Evolutionary conservation across 768 basidiomycete species (phyloP).

Genomic region (Collybia nuda): DNA sequence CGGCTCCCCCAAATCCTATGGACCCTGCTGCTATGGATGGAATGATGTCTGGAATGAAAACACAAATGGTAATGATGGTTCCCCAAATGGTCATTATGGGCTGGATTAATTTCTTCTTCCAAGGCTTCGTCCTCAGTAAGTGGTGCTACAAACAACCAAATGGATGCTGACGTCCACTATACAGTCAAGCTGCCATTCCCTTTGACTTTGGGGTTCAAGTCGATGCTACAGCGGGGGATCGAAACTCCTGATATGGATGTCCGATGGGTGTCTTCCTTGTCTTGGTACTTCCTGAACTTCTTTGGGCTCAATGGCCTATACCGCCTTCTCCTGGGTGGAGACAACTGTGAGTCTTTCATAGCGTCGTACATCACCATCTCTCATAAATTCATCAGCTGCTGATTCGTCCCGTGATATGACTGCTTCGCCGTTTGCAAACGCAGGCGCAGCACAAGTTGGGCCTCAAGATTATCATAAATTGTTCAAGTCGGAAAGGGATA

Average conservation of each 20-base stretch:
- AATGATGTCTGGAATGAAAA: conserved; percentile 99
- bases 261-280: conserved; percentile 97
- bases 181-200: conserved; percentile 97
- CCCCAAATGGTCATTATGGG: conserved; percentile 99
- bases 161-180: not conserved
- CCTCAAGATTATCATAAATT: conserved; percentile 88
- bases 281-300: conserved; percentile 99
- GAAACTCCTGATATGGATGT: conserved; percentile 97
- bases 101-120: conserved; percentile 99
- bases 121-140: conserved; percentile 96
- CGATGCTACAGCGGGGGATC: conserved; percentile 95
- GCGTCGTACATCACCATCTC: not conserved
- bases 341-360: conserved; percentile 65
- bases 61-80: conserved; percentile 99
- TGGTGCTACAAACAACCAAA: conserved; percentile 16
- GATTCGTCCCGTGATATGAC: conserved; percentile 78
- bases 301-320: conserved; percentile 97
- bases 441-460: conserved; percentile 49
- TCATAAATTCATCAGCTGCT: conserved; percentile 51
- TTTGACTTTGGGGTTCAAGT: conserved; percentile 94
- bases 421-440: conserved; percentile 63
- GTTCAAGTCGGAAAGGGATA: conserved; percentile 90
- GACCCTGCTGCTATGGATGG: conserved; percentile 95
- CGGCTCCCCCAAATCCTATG: conserved; percentile 76
- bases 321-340: conserved; percentile 86